A percentile compares a stretch with the other conserved stretches of the same genome.
Conservation (phyloP, 202 grass and related monocot species). For the Carex arenaria region DNA sequence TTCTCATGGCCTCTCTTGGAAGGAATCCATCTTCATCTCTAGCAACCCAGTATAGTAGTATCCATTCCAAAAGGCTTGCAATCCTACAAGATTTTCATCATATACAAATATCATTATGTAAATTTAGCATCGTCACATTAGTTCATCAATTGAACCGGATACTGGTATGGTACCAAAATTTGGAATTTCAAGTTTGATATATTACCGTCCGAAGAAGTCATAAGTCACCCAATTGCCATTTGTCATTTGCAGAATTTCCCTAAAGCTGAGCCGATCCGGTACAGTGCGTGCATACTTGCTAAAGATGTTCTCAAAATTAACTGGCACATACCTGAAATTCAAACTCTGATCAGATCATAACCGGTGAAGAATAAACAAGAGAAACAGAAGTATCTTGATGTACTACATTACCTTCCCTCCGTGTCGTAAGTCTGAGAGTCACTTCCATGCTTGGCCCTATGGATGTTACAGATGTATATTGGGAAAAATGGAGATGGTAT, state of each 20-base stretch:
- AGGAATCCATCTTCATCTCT: constrained; percentile 49
- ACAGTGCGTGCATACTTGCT: constrained; percentile 54
- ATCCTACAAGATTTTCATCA: constrained; percentile 26
- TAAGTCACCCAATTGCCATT: constrained; percentile 26
- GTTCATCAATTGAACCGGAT: neutral
- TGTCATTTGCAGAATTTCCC: constrained; percentile 50
- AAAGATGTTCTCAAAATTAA: constrained; percentile 67
- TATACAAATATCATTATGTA: neutral
- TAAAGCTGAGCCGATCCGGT: constrained; percentile 40
- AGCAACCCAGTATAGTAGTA: constrained; percentile 39
- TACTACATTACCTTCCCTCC: constrained; percentile 48
- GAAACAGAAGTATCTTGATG: neutral
- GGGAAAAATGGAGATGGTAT: constrained; percentile 61
- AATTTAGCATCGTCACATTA: neutral
- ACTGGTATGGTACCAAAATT: neutral
- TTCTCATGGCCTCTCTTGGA: constrained; percentile 34
- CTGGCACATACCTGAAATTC: constrained; percentile 34
- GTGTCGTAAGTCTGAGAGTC: constrained; percentile 52
- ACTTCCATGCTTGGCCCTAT: constrained; percentile 50
- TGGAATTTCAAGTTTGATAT: neutral
- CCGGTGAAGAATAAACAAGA: neutral
- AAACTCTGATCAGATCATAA: neutral
- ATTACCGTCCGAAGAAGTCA: constrained; percentile 47
- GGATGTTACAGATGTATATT: constrained; percentile 52
- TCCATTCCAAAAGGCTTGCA: constrained; percentile 39